phyloP scores from a whole-genome alignment of 2,329 filamentous ascomycete genomes.

The Celoporthe dispersa region DNA sequence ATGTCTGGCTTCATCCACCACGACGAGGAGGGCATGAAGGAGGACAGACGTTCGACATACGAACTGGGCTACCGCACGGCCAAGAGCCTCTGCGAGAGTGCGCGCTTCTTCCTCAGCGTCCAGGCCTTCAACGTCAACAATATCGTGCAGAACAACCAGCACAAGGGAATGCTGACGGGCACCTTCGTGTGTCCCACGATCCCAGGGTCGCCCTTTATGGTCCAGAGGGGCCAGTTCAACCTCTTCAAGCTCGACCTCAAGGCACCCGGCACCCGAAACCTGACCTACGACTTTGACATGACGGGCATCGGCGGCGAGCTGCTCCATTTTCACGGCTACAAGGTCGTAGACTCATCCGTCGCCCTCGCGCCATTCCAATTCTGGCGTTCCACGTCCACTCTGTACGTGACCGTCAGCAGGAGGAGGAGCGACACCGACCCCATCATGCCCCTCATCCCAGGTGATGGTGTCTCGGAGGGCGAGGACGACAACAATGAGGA shows the following conservation, averaged over 20 bases:
- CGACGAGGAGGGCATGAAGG: conserved; percentile 43
- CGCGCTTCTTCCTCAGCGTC: conserved; percentile 63
- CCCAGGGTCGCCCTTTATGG: conserved; percentile 63
- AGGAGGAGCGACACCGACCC: conserved; percentile 29
- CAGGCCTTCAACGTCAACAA: conserved; percentile 57
- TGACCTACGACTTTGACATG: conserved; percentile 67
- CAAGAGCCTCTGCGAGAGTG: conserved; percentile 57
- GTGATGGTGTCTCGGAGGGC: background rate
- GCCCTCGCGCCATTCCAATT: conserved; percentile 60
- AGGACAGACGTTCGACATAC: conserved; percentile 56
- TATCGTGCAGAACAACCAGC: conserved; percentile 51
- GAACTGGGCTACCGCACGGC: conserved; percentile 56
- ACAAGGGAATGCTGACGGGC: conserved; percentile 60
- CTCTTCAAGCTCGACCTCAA: conserved; percentile 59
- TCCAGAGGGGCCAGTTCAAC: conserved; percentile 60
- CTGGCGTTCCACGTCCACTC: conserved; percentile 65
- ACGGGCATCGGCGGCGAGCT: conserved; percentile 54
- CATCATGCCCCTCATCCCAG: conserved; percentile 27
- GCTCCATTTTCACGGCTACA: conserved; percentile 65
- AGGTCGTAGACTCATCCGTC: conserved; percentile 64
- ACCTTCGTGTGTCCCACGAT: conserved; percentile 61
- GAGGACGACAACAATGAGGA: conserved; percentile 40
- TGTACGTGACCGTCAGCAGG: conserved; percentile 64
- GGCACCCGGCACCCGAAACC: conserved; percentile 60
- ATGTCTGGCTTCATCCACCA: conserved; percentile 68